A percentile compares a stretch with the other conserved stretches of the same genome.
phyloP scores from a whole-genome alignment of 805 yeast genomes.

The Wickerhamomyces subpelliculosus region DNA sequence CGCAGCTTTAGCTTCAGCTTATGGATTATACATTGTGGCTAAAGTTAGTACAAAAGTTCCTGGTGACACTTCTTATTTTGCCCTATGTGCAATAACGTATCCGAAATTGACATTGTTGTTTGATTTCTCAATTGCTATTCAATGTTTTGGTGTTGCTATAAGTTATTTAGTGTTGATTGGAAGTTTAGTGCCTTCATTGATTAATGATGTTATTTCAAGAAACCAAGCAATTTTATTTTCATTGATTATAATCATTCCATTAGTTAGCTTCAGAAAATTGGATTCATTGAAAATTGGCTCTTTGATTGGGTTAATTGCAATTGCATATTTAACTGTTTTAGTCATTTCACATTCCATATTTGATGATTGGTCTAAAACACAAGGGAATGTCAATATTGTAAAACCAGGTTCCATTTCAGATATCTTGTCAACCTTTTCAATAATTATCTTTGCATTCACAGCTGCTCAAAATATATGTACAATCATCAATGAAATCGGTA shows the following conservation, averaged over 20 bases:
- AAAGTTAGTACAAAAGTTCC: conserved; percentile 50
- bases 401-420: conserved; percentile 37
- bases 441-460: conserved; percentile 73
- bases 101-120: conserved; percentile 66
- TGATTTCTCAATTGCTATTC: conserved; percentile 67
- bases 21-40: conserved; percentile 59
- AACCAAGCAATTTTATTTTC: conserved; percentile 41
- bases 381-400: conserved; percentile 36
- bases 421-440: conserved; percentile 58
- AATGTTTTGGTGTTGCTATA: conserved; percentile 74
- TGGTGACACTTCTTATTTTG: conserved; percentile 60
- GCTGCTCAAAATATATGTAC: conserved; percentile 80
- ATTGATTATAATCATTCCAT: conserved; percentile 49
- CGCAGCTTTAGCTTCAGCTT: conserved; percentile 62
- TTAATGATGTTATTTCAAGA: conserved; percentile 34
- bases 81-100: conserved; percentile 62
- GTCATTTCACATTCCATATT: conserved; percentile 44
- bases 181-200: conserved; percentile 61
- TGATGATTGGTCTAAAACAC: conserved; percentile 35
- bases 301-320: conserved; percentile 59
- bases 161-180: conserved; percentile 70
- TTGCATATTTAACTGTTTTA: conserved; percentile 52
- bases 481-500: conserved; percentile 61
- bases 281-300: conserved; percentile 69
- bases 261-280: conserved; percentile 52